These are phyloP conservation scores for Penicillium pancosmium DNA, from an alignment of 495 filamentous ascomycete genomes.

Conservation along the genomic window DNA sequence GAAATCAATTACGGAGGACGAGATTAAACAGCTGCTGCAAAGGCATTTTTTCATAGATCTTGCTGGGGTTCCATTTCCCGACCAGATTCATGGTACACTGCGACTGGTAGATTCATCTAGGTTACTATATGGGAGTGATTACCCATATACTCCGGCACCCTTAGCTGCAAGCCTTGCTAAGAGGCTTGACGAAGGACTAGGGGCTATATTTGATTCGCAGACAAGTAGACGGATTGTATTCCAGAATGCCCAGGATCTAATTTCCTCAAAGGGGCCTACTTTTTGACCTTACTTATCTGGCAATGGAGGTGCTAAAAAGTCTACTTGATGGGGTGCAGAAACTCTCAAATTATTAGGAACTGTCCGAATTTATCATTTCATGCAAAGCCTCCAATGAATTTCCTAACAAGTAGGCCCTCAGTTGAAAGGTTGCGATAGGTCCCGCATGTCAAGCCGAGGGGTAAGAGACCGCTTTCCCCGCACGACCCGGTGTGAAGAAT, in stretches of 20 bases:
- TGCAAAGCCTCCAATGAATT: no score
- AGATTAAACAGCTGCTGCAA: constrained; percentile 31
- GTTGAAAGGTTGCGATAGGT: no score
- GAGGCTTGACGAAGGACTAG: constrained; percentile 18
- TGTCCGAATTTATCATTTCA: no score
- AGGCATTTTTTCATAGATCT: constrained; percentile 53
- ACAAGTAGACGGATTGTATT: constrained; percentile 5
- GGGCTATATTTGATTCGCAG: constrained; percentile 10
- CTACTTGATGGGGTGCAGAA: no score
- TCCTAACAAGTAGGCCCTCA: no score
- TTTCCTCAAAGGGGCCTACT: neutral
- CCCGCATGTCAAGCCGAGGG: no score
- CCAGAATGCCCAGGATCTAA: constrained; percentile 16
- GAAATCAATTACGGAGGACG: constrained; percentile 14
- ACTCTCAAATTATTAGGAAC: no score
- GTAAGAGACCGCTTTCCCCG: no score
- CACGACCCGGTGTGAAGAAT: no score
- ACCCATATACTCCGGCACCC: constrained; percentile 32
- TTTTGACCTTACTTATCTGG: neutral
- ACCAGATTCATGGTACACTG: constrained; percentile 41
- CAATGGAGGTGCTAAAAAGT: neutral
- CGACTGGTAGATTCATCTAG: constrained; percentile 28
- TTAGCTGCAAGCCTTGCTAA: constrained; percentile 10
- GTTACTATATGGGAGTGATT: constrained; percentile 53
- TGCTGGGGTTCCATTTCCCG: constrained; percentile 52